phyloP scores from a whole-genome alignment of 352 stramenopile species.

The Phytophthora rubi region DNA sequence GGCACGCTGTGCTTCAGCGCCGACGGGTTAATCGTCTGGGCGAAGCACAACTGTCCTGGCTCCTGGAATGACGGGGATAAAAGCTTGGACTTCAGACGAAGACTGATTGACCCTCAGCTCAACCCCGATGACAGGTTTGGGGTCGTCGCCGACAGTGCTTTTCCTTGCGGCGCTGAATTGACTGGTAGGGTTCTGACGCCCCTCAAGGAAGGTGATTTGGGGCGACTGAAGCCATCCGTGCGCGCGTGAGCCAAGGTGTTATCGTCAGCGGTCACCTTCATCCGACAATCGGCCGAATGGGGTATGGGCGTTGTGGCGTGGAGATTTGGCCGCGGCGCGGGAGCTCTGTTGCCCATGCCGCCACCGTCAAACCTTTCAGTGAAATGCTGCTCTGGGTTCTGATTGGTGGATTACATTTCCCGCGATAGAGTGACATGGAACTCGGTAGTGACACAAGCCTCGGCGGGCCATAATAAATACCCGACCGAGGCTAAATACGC shows the following conservation, averaged over 20 bases:
- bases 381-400: too few relatives aligned
- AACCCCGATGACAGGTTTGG: background rate
- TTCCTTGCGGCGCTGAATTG: background rate
- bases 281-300: background rate
- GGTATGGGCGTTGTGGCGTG: background rate
- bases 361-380: too few relatives aligned
- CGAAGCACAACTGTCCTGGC: too few relatives aligned
- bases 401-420: too few relatives aligned
- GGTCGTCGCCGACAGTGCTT: background rate
- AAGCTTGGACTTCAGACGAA: background rate
- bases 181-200: background rate
- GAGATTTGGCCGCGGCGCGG: too few relatives aligned
- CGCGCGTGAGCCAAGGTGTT: background rate
- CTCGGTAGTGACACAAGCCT: too few relatives aligned
- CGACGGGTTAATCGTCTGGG: too few relatives aligned
- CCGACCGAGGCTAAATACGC: too few relatives aligned
- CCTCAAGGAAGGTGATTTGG: background rate
- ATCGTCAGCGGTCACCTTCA: background rate
- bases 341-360: too few relatives aligned
- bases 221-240: background rate
- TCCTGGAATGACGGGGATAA: background rate
- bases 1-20: too few relatives aligned
- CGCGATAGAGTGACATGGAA: too few relatives aligned
- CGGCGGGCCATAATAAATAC: too few relatives aligned
- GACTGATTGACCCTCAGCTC: background rate